These are phyloP conservation scores for Pseudoturritis turrita DNA, from an alignment of 345 rosid genomes.

Conservation along the genomic window DNA sequence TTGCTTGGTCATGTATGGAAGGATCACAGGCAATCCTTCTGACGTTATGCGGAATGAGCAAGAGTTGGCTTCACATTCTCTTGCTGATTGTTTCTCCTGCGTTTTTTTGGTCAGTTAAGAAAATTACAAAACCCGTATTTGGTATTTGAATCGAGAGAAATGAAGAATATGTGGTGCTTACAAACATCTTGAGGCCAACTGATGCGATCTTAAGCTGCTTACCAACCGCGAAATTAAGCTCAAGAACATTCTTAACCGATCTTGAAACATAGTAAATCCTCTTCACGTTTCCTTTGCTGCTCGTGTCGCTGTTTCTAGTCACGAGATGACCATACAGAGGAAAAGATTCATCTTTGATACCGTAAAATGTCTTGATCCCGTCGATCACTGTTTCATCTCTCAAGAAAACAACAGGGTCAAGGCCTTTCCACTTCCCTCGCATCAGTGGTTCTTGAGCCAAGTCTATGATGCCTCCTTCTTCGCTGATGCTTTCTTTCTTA, in stretches of 20 bases:
- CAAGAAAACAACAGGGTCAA: constrained; percentile 35
- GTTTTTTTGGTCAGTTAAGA: not conserved
- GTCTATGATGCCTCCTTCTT: constrained; percentile 7
- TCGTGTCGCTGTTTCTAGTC: constrained; percentile 65
- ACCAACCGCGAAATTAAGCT: constrained; percentile 67
- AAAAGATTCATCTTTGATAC: constrained; percentile 65
- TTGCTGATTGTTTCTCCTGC: constrained; percentile 89
- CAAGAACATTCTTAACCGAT: constrained; percentile 73
- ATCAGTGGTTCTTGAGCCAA: constrained; percentile 17
- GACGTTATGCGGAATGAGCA: constrained; percentile 92
- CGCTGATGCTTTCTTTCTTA: not conserved
- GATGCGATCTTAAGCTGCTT: constrained; percentile 88
- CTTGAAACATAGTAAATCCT: constrained; percentile 85
- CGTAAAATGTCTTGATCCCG: constrained; percentile 41
- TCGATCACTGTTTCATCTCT: constrained; percentile 25
- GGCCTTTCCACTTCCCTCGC: constrained; percentile 33
- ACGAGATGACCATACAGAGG: constrained; percentile 70
- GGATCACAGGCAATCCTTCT: constrained; percentile 85
- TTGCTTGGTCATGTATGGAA: constrained; percentile 83
- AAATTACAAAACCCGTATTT: not conserved
- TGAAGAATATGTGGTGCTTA: constrained; percentile 38
- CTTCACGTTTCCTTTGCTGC: constrained; percentile 63
- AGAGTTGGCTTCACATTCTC: constrained; percentile 63
- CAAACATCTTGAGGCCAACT: constrained; percentile 95
- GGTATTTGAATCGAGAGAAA: not conserved